phyloP scores from a whole-genome alignment of 2,329 filamentous ascomycete species.

The Fusarium paranaense region DNA sequence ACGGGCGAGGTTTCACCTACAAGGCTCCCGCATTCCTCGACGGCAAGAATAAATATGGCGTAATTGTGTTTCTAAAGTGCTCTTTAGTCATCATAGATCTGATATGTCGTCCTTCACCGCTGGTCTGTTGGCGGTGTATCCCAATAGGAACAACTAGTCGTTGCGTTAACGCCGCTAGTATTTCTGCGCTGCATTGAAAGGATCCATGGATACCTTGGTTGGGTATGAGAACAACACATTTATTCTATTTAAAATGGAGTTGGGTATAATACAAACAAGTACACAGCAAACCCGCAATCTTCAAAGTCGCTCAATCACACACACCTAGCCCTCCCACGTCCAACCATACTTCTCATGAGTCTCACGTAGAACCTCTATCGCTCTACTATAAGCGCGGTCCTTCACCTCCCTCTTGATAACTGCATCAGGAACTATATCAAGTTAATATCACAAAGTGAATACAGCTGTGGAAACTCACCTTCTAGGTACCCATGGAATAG shows the following conservation, averaged over 20 bases:
- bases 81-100: not conserved
- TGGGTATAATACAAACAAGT: not conserved
- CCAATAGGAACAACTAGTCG: not conserved
- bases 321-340: constrained; percentile 19
- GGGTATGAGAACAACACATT: not conserved
- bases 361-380: constrained; percentile 28
- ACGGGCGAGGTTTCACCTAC: constrained; percentile 27
- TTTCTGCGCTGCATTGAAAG: not conserved
- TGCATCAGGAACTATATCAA: constrained; percentile 30
- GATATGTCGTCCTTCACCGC: not conserved
- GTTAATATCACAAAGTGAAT: not conserved
- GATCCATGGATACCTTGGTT: no score
- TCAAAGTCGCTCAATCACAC: not conserved
- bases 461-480: constrained; percentile 25
- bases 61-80: not conserved
- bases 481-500: constrained; percentile 47
- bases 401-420: constrained; percentile 32
- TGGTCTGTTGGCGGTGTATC: not conserved
- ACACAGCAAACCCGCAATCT: not conserved
- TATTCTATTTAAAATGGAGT: not conserved
- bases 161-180: not conserved
- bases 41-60: not conserved
- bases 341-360: constrained; percentile 31
- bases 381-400: constrained; percentile 23
- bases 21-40: constrained; percentile 31